Conservation (phyloP, 495 filamentous ascomycete species). For the Xylaria grammica region DNA sequence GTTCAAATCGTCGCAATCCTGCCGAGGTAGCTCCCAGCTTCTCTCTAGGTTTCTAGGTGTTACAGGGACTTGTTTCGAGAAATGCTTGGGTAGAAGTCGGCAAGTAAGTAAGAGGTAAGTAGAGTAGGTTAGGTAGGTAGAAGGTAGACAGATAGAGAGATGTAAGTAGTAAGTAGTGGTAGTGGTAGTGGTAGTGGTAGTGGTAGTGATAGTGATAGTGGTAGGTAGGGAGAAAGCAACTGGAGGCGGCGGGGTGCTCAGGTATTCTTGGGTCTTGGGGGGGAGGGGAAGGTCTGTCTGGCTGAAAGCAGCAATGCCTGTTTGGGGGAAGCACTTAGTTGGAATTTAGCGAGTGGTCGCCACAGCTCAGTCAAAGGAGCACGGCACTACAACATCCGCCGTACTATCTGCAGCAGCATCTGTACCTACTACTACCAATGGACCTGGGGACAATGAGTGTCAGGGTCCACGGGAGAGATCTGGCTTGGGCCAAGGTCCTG, state of each 20-base stretch:
- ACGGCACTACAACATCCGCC: conserved; percentile 24
- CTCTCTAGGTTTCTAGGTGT: conserved; percentile 38
- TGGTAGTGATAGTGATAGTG: conserved; percentile 30
- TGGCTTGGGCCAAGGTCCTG: background rate
- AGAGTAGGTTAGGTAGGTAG: no score
- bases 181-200: conserved; percentile 36
- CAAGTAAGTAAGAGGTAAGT: no score
- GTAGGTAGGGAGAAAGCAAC: conserved; percentile 22
- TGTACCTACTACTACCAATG: no score
- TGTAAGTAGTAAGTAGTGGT: conserved; percentile 35
- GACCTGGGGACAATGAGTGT: background rate
- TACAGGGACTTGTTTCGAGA: conserved; percentile 55
- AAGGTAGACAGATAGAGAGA: no score
- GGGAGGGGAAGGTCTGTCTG: conserved; percentile 22
- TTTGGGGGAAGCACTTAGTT: conserved; percentile 20
- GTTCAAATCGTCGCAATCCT: conserved; percentile 28
- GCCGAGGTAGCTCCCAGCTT: conserved; percentile 38
- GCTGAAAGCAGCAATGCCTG: conserved; percentile 28
- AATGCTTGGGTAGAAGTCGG: conserved; percentile 29
- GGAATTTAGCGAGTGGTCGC: conserved; percentile 17
- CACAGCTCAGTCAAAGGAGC: conserved; percentile 21
- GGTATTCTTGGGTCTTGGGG: conserved; percentile 15
- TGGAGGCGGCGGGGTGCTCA: background rate
- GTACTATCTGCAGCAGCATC: background rate
- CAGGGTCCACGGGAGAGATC: background rate